Evolutionary conservation across 2,329 filamentous ascomycete species (phyloP).

Genomic region (Xylaria hypoxylon): DNA sequence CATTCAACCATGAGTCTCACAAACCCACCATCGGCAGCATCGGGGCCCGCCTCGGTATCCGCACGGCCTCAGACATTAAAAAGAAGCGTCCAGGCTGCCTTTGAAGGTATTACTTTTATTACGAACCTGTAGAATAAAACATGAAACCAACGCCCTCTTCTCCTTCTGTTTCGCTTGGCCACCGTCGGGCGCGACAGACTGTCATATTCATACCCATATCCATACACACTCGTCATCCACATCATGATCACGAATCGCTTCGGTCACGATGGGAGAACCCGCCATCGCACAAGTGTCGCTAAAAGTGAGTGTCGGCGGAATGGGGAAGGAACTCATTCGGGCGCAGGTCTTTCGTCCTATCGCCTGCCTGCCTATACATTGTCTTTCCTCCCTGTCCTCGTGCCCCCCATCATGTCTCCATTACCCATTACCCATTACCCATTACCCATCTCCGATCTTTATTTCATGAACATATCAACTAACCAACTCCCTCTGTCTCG

Average conservation of each 20-base stretch:
- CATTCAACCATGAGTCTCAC: slow-evolving; percentile 62
- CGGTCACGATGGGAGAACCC: slow-evolving; percentile 4
- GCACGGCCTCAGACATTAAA: slow-evolving; percentile 63
- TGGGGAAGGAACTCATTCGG: not conserved
- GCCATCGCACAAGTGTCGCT: slow-evolving; percentile 14
- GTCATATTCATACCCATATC: not conserved
- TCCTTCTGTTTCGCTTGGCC: slow-evolving; percentile 29
- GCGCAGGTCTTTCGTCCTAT: not conserved
- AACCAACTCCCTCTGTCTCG: slow-evolving; percentile 14
- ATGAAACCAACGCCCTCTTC: slow-evolving; percentile 19
- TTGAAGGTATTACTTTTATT: slow-evolving; percentile 63
- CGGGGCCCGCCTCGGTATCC: slow-evolving; percentile 61
- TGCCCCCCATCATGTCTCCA: not conserved
- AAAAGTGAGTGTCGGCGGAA: slow-evolving; percentile 19
- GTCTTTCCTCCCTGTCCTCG: not conserved
- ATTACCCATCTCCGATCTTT: too few relatives aligned
- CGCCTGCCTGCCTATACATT: too few relatives aligned
- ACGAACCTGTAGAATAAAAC: not conserved
- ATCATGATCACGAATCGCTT: not conserved
- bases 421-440: not conserved
- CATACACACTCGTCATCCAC: not conserved
- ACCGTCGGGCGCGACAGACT: not conserved
- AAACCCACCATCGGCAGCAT: slow-evolving; percentile 64
- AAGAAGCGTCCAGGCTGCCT: slow-evolving; percentile 69
- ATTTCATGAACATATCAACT: too few relatives aligned